Evolutionary conservation across 345 rosid species (phyloP).

Genomic region (Gossypium australe): DNA sequence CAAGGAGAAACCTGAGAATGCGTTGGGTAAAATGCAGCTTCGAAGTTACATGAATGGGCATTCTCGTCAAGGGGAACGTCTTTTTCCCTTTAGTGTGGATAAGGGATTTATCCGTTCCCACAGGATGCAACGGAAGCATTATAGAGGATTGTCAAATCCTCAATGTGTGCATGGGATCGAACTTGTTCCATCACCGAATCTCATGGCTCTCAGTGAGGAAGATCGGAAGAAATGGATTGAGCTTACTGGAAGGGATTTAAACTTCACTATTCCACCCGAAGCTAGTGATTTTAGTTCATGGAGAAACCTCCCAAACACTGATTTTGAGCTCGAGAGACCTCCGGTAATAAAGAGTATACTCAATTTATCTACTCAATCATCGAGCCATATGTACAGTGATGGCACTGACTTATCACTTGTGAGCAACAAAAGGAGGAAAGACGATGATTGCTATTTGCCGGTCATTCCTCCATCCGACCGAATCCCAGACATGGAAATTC

Average conservation of each 20-base stretch:
- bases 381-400: slow-evolving; percentile 56
- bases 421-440: slow-evolving; percentile 66
- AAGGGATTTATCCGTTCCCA: slow-evolving; percentile 93
- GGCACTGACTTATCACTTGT: slow-evolving; percentile 22
- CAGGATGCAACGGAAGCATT: slow-evolving; percentile 32
- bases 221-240: slow-evolving; percentile 77
- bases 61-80: background rate
- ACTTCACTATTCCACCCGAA: slow-evolving; percentile 47
- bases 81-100: slow-evolving; percentile 30
- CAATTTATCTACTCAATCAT: slow-evolving; percentile 68
- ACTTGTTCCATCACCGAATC: background rate
- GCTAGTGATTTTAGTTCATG: background rate
- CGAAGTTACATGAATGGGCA: background rate
- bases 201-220: background rate
- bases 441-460: slow-evolving; percentile 35
- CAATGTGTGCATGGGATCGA: background rate
- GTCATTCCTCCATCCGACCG: slow-evolving; percentile 37
- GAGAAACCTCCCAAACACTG: slow-evolving; percentile 60
- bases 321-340: slow-evolving; percentile 85
- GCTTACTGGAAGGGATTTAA: slow-evolving; percentile 79
- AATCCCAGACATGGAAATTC: slow-evolving; percentile 49
- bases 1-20: background rate
- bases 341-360: slow-evolving; percentile 42
- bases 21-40: background rate
- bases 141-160: background rate